Conservation (phyloP, 1,284 basidiomycete genomes). For the Sporisorium reilianum region DNA sequence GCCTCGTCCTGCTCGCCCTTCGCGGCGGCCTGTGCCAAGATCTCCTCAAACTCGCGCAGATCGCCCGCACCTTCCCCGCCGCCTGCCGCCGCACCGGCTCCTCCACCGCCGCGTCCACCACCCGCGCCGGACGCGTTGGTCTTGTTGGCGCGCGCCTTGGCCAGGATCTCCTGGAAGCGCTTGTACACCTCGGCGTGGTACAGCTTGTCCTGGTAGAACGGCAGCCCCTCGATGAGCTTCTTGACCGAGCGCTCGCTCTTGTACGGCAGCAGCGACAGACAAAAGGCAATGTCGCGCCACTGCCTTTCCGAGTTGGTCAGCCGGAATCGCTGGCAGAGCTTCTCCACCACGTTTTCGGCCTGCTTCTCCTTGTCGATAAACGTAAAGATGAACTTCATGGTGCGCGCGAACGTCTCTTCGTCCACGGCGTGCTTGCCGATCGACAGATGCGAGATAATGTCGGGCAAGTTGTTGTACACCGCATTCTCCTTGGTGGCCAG, state of each 20-base stretch:
- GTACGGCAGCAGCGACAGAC: constrained; percentile 92
- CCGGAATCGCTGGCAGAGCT: constrained; percentile 76
- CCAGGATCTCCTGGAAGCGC: constrained; percentile 88
- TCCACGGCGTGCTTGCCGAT: constrained; percentile 93
- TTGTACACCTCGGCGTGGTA: constrained; percentile 87
- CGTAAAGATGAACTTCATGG: constrained; percentile 93
- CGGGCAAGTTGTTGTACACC: constrained; percentile 96
- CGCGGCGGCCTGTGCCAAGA: constrained; percentile 82
- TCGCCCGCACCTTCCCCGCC: constrained; percentile 43
- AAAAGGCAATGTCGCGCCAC: constrained; percentile 98
- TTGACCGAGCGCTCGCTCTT: constrained; percentile 96
- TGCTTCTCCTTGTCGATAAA: constrained; percentile 87
- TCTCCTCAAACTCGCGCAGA: constrained; percentile 73
- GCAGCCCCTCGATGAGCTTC: constrained; percentile 87
- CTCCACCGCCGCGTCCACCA: constrained; percentile 17
- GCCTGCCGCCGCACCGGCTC: constrained; percentile 9
- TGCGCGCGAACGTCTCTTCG: constrained; percentile 89
- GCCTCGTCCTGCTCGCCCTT: constrained; percentile 92
- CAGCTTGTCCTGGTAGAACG: constrained; percentile 86
- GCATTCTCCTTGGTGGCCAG: constrained; percentile 96
- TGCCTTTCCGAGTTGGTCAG: constrained; percentile 88
- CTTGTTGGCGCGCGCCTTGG: constrained; percentile 71
- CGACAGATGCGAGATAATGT: constrained; percentile 78
- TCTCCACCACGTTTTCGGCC: constrained; percentile 69
- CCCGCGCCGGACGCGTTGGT: constrained; percentile 15